phyloP scores from a whole-genome alignment of 1,139 yeast genomes.

The Magnusiomyces fungicola region DNA sequence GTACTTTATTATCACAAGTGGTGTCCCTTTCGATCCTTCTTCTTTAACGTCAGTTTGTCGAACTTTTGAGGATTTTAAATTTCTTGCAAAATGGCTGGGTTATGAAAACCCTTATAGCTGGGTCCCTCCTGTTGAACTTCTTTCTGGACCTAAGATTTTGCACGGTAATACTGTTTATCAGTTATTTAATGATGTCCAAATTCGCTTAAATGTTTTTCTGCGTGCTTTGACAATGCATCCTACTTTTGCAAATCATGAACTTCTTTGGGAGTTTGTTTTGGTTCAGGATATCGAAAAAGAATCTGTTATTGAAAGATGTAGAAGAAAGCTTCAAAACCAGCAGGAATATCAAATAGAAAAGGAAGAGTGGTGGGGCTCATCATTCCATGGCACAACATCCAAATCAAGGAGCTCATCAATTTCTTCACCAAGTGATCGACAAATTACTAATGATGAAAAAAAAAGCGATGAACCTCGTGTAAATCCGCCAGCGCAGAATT shows the following conservation, averaged over 20 bases:
- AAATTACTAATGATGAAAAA: not conserved
- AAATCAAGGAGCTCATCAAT: not conserved
- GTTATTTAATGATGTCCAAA: slow-evolving; percentile 43
- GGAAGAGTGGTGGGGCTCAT: slow-evolving; percentile 3
- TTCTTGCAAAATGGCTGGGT: slow-evolving; percentile 33
- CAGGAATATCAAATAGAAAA: slow-evolving; percentile 30
- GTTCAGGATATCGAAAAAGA: slow-evolving; percentile 33
- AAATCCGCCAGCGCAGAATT: not conserved
- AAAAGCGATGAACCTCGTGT: not conserved
- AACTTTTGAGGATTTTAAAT: slow-evolving; percentile 38
- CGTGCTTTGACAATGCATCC: slow-evolving; percentile 36
- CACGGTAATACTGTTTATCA: slow-evolving; percentile 32
- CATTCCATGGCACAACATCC: not conserved
- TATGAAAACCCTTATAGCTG: slow-evolving; percentile 34
- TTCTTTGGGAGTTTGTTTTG: slow-evolving; percentile 42
- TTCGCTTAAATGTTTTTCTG: slow-evolving; percentile 43
- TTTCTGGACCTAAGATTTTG: slow-evolving; percentile 32
- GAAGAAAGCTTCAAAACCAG: slow-evolving; percentile 29
- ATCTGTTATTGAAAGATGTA: slow-evolving; percentile 31
- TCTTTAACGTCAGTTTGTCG: slow-evolving; percentile 28
- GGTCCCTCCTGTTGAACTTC: slow-evolving; percentile 27
- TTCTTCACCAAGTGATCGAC: not conserved
- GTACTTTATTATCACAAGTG: slow-evolving; percentile 29
- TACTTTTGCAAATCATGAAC: slow-evolving; percentile 30
- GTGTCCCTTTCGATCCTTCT: slow-evolving; percentile 18